These are phyloP conservation scores for Candida easanensis DNA, from an alignment of 805 yeast genomes.

Conservation along the genomic window DNA sequence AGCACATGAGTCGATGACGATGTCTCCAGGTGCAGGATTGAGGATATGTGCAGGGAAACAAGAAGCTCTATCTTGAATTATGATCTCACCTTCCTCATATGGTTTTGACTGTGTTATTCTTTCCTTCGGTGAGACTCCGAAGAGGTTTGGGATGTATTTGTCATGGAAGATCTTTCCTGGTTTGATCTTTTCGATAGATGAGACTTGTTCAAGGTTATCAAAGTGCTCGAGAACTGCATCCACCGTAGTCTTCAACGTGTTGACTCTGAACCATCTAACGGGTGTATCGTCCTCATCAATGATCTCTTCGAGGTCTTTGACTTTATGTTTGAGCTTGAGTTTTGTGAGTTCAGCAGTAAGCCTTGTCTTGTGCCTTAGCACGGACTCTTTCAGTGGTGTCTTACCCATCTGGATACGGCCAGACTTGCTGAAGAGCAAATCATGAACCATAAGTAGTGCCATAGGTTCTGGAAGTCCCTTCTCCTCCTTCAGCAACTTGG, in stretches of 20 bases:
- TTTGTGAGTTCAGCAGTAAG: constrained; percentile 79
- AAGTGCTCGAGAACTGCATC: constrained; percentile 34
- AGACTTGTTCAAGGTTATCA: constrained; percentile 42
- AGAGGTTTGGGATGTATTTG: constrained; percentile 67
- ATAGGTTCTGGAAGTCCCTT: constrained; percentile 51
- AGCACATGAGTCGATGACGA: constrained; percentile 88
- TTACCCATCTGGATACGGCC: constrained; percentile 90
- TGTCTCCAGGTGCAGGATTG: constrained; percentile 55
- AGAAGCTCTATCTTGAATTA: constrained; percentile 94
- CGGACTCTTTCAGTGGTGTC: constrained; percentile 78
- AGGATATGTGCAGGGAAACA: constrained; percentile 92
- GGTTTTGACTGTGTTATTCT: constrained; percentile 63
- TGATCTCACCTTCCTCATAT: constrained; percentile 72
- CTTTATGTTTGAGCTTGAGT: constrained; percentile 70
- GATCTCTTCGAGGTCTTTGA: constrained; percentile 50
- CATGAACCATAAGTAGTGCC: constrained; percentile 72
- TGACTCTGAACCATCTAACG: constrained; percentile 76
- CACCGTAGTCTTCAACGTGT: constrained; percentile 50
- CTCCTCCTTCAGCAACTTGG: constrained; percentile 59
- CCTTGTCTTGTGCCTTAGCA: constrained; percentile 76
- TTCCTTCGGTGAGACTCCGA: constrained; percentile 78
- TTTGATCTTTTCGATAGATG: constrained; percentile 39
- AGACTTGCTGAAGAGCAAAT: constrained; percentile 66
- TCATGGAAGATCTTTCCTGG: constrained; percentile 71
- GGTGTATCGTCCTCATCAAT: constrained; percentile 65